These are phyloP conservation scores for Eucalyptus grandis DNA, from an alignment of 345 rosid genomes.

Conservation along the genomic window DNA sequence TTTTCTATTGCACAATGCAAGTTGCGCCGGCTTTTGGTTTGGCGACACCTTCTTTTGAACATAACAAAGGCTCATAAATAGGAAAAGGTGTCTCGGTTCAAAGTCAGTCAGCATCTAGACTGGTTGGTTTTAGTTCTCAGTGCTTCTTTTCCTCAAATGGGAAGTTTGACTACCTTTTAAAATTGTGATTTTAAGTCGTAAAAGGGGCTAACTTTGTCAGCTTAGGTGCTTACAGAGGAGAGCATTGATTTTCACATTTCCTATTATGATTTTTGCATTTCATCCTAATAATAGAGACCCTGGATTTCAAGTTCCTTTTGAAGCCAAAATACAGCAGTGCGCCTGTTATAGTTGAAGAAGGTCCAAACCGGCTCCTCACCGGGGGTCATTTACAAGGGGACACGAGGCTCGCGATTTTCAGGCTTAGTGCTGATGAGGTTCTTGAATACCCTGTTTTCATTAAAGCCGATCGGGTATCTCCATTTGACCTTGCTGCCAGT, in stretches of 20 bases:
- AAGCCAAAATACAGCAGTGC: constrained; percentile 59
- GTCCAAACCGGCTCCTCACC: constrained; percentile 58
- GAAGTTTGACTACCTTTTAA: neutral
- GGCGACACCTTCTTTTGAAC: neutral
- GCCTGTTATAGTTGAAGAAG: constrained; percentile 86
- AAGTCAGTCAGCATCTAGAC: neutral
- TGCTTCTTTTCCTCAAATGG: neutral
- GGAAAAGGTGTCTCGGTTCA: neutral
- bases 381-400: constrained; percentile 84
- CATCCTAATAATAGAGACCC: constrained; percentile 42
- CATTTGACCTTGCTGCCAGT: constrained; percentile 97
- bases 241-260: neutral
- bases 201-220: neutral
- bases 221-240: neutral
- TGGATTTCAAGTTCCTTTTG: constrained; percentile 97
- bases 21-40: neutral
- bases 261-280: neutral
- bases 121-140: neutral
- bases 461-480: constrained; percentile 88
- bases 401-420: constrained; percentile 57
- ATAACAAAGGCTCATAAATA: neutral
- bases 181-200: neutral
- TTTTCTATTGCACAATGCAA: neutral
- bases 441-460: constrained; percentile 71
- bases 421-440: constrained; percentile 54